These are phyloP conservation scores for Tephrocybe sp. DNA, from an alignment of 768 basidiomycete genomes.

Conservation along the genomic window DNA sequence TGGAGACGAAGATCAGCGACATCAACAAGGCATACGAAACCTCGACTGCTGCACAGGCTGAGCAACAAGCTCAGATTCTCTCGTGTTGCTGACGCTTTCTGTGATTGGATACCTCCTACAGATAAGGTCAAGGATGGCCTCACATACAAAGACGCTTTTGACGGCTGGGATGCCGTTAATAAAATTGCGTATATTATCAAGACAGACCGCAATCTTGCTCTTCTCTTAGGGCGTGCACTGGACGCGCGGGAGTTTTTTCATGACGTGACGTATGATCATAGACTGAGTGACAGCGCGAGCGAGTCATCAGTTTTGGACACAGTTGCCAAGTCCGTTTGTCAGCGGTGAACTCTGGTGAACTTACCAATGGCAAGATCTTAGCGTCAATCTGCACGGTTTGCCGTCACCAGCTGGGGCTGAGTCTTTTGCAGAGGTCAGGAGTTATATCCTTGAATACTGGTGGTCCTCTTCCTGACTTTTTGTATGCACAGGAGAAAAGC, in stretches of 20 bases:
- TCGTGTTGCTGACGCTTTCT: conserved; percentile 91
- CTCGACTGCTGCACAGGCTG: too few species aligned
- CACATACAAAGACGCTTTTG: conserved; percentile 94
- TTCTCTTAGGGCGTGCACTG: conserved; percentile 91
- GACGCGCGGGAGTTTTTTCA: conserved; percentile 99
- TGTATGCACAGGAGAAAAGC: conserved; percentile 25
- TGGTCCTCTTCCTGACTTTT: conserved; percentile 4
- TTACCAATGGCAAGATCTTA: conserved; percentile 37
- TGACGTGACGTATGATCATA: conserved; percentile 98
- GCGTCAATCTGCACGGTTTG: conserved; percentile 12
- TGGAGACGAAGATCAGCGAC: too few species aligned
- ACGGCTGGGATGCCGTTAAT: conserved; percentile 95
- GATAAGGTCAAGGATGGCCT: conserved; percentile 93
- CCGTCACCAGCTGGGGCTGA: conserved; percentile 15
- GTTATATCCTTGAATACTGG: background rate
- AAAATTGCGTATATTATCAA: conserved; percentile 98
- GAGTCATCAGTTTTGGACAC: conserved; percentile 93
- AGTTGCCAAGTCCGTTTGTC: conserved; percentile 80
- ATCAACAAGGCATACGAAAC: too few species aligned
- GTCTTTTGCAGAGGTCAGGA: conserved; percentile 26
- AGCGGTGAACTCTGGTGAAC: conserved; percentile 76
- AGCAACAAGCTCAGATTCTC: too few species aligned
- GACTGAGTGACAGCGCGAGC: conserved; percentile 79
- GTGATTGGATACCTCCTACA: conserved; percentile 67
- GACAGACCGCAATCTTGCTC: conserved; percentile 93